These are phyloP conservation scores for Verticillium albo-atrum DNA, from an alignment of 2,329 filamentous ascomycete species.

Conservation along the genomic window DNA sequence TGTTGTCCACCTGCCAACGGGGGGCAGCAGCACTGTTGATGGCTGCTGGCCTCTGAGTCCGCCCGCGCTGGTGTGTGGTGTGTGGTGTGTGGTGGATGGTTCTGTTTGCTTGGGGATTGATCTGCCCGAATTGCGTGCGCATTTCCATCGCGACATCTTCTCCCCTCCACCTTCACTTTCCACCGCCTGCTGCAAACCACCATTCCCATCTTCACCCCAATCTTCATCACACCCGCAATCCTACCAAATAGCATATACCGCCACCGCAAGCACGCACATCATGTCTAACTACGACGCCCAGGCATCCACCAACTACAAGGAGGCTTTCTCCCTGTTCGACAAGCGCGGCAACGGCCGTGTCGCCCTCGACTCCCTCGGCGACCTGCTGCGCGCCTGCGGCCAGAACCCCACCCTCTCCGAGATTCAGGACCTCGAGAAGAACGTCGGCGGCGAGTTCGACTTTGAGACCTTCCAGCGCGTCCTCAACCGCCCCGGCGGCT, in stretches of 20 bases:
- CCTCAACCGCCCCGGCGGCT: slow-evolving; percentile 94
- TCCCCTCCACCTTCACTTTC: background rate
- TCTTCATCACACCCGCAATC: slow-evolving; percentile 2
- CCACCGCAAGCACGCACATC: background rate
- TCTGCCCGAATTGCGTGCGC: background rate
- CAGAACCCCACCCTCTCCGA: slow-evolving; percentile 96
- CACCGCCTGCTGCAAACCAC: background rate
- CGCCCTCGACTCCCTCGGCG: slow-evolving; percentile 78
- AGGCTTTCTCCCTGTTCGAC: slow-evolving; percentile 99
- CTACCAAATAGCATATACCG: background rate
- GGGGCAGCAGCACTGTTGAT: background rate
- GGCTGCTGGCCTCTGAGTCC: background rate
- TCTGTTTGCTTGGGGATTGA: background rate
- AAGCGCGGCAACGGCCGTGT: slow-evolving; percentile 97
- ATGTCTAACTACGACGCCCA: slow-evolving; percentile 41
- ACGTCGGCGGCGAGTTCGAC: slow-evolving; percentile 87
- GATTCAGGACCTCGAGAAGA: slow-evolving; percentile 89
- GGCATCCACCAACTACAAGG: slow-evolving; percentile 97
- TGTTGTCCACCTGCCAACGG: slow-evolving; percentile 14
- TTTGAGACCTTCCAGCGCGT: slow-evolving; percentile 97
- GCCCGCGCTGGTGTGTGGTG: background rate
- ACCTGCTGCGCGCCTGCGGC: slow-evolving; percentile 91
- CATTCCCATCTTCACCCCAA: background rate
- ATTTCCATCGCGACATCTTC: background rate
- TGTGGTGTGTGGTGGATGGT: too few species aligned